These are phyloP conservation scores for Copromyces sp. DNA, from an alignment of 495 filamentous ascomycete genomes.

Conservation along the genomic window DNA sequence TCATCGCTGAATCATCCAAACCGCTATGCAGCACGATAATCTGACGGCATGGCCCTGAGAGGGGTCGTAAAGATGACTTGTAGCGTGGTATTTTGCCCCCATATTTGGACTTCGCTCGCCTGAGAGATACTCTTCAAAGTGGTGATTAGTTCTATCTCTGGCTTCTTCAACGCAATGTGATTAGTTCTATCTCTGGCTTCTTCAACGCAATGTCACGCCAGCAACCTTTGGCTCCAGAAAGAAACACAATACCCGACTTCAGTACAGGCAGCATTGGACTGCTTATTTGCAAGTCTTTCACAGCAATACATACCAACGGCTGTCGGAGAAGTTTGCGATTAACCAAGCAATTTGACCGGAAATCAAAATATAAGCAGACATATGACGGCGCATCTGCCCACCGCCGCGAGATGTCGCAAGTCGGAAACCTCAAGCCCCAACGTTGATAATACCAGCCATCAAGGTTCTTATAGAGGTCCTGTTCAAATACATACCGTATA, in stretches of 20 bases:
- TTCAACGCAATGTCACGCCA: background rate
- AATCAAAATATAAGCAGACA: background rate
- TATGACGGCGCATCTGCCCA: background rate
- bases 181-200: background rate
- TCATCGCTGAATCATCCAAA: slow-evolving; percentile 19
- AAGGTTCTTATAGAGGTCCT: background rate
- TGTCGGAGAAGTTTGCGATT: background rate
- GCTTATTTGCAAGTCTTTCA: background rate
- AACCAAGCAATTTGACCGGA: background rate
- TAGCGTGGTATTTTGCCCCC: background rate
- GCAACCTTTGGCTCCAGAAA: background rate
- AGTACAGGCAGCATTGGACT: background rate
- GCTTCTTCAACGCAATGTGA: background rate
- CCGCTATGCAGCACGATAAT: slow-evolving; percentile 16
- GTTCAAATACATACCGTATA: background rate
- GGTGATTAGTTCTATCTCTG: background rate
- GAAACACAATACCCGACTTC: background rate
- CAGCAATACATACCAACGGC: background rate
- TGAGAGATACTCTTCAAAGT: background rate
- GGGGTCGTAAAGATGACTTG: background rate
- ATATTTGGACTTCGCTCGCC: background rate
- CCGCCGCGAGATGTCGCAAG: background rate
- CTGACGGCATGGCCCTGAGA: slow-evolving; percentile 4
- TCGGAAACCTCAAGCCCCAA: background rate
- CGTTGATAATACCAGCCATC: background rate